Conservation (phyloP, 2,329 filamentous ascomycete species). For the Chrysoporthe puriensis region DNA sequence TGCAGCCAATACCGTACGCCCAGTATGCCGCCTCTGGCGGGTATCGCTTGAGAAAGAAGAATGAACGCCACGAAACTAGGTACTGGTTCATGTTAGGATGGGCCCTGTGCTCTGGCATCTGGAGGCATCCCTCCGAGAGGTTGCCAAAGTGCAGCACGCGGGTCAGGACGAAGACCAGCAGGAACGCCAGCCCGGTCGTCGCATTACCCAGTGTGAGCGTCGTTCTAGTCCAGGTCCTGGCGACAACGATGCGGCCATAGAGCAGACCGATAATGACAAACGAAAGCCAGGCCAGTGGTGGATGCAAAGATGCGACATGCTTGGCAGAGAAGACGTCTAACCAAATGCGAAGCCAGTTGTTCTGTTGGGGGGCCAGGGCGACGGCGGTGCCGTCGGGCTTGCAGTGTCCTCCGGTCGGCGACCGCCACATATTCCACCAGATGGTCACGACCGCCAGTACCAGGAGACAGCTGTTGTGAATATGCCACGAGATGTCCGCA, state of each 20-base stretch:
- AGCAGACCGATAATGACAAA: conserved; percentile 49
- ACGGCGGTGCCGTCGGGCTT: conserved; percentile 16
- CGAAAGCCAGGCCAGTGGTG: conserved; percentile 51
- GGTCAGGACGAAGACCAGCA: conserved; percentile 46
- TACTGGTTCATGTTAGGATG: conserved; percentile 44
- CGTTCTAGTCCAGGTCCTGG: conserved; percentile 37
- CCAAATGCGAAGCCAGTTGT: conserved; percentile 43
- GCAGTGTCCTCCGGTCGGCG: conserved; percentile 45
- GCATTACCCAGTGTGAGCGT: conserved; percentile 37
- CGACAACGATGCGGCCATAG: conserved; percentile 45
- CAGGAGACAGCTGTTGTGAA: conserved; percentile 44
- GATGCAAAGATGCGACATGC: conserved; percentile 45
- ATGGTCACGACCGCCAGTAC: conserved; percentile 43
- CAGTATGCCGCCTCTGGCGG: conserved; percentile 52
- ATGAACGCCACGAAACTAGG: conserved; percentile 44
- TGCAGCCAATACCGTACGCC: conserved; percentile 45
- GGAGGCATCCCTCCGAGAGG: conserved; percentile 47
- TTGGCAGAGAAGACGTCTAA: conserved; percentile 41
- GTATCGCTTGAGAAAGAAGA: conserved; percentile 53
- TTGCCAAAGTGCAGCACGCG: conserved; percentile 48
- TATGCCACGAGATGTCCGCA: conserved; percentile 43
- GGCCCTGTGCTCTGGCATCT: conserved; percentile 42
- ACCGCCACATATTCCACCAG: conserved; percentile 53
- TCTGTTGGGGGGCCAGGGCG: conserved; percentile 23
- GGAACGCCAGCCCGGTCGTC: conserved; percentile 37